Evolutionary conservation across 2,329 filamentous ascomycete species (phyloP), one percentile per base, ranked within the genome.

Genomic region (Botryotinia convoluta): DNA sequence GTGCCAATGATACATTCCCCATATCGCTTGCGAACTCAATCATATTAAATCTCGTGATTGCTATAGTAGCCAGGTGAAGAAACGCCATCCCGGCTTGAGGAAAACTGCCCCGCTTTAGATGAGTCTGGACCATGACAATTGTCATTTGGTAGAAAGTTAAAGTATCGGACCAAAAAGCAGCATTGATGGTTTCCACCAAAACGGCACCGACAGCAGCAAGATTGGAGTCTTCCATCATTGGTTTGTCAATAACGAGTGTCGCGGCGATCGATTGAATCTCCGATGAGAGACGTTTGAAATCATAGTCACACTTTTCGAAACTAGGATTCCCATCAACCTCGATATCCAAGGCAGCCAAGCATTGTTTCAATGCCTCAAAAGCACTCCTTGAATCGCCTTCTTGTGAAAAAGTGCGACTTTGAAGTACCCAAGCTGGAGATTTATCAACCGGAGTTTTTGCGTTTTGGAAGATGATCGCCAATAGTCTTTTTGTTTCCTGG

Each of bases 371-470:
- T 1, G 89, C 88, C 45, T 87, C 83, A 77, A 97, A 89, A 0
- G 94, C 93, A 7, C 87, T 87, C 35, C 86, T 83, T 42, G 90
- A 89, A 76, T 97, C 89, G 1, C 94, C 94, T 72, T 87, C 87
- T 79, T 95, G 90, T 1, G 92, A 89, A 78, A 91, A 89, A 63
- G 97, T 91, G 68, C 94, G 89, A 9, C 93, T 94, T 80, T 94
- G 91, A 51, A 98, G 84, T 59, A 97, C 91, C 84, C 92, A 97
- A 0, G 93, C 93, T 14, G 93, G 91, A 1, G 93, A 93, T 83
- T 93, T 96, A 81, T 97, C 94, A 9, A 93, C 87, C 0, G 93
- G 84, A 29, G 90, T 90, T 76, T 87, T 90, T 0, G 92, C 93
- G 77, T 92, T 88, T 45, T 84, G 81, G 77, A 96, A 93, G 8